Percentiles rank a stretch among this genome's conserved stretches.
phyloP scores from a whole-genome alignment of 2,329 filamentous ascomycete genomes.

The Aspergillaceae sp. region DNA sequence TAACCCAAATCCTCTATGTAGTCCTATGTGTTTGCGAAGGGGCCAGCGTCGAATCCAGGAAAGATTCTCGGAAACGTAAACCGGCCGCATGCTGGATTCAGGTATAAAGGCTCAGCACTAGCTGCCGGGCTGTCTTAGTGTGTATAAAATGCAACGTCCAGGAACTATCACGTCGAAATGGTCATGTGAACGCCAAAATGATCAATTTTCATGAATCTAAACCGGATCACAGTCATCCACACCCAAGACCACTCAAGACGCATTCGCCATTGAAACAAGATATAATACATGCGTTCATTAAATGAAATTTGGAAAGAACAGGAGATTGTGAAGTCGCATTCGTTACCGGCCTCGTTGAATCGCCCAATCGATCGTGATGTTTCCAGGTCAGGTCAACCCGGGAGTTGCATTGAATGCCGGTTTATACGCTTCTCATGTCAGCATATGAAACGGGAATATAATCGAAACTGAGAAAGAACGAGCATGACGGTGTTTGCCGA shows the following conservation, averaged over 20 bases:
- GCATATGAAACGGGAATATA: conserved; percentile 8
- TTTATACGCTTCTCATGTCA: conserved; percentile 14
- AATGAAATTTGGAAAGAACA: conserved; percentile 6
- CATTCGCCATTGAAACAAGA: conserved; percentile 14
- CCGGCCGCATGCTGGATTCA: too few relatives aligned
- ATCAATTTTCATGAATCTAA: conserved; percentile 3
- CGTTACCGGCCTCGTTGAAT: conserved; percentile 1
- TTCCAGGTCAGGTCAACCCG: conserved; percentile 3
- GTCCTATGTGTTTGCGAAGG: too few relatives aligned
- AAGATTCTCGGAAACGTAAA: too few relatives aligned
- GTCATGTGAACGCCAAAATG: background rate
- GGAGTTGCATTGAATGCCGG: conserved; percentile 1
- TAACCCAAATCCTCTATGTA: too few relatives aligned
- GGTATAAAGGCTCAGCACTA: too few relatives aligned
- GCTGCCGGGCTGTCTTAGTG: too few relatives aligned
- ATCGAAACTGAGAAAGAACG: conserved; percentile 5
- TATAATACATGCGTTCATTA: conserved; percentile 20
- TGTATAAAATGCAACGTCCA: background rate
- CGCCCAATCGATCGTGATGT: conserved; percentile 1
- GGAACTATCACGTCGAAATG: background rate
- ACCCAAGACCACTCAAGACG: conserved; percentile 5
- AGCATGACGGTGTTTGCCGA: conserved; percentile 7
- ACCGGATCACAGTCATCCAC: conserved; percentile 2
- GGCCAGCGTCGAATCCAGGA: too few relatives aligned
- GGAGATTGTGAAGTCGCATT: background rate